Conservation (phyloP, 371 early-diverging fungal genomes). For the Lichtheimia ornata region DNA sequence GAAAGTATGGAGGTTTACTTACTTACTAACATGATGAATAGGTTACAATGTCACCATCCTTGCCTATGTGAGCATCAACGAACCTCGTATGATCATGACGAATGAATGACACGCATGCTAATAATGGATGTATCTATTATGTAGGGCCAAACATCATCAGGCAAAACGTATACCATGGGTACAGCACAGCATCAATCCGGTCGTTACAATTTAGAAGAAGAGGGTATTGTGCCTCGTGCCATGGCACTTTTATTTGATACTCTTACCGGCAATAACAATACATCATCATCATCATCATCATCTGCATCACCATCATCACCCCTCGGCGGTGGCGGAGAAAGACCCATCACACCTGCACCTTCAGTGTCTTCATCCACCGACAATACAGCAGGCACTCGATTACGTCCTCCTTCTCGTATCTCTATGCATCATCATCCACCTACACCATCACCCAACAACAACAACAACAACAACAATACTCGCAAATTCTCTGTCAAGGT, state of each 20-base stretch:
- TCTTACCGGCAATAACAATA: conserved; percentile 13
- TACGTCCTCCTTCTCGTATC: conserved; percentile 19
- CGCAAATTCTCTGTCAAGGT: conserved; percentile 54
- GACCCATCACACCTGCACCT: conserved; percentile 26
- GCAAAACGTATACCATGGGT: conserved; percentile 99
- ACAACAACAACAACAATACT: conserved; percentile 18
- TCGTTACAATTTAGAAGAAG: conserved; percentile 49
- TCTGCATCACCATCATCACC: not conserved
- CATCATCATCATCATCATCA: not conserved
- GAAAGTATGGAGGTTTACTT: not conserved
- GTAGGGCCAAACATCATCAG: conserved; percentile 88
- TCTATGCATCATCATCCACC: conserved; percentile 7
- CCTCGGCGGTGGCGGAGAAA: not conserved
- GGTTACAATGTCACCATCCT: conserved; percentile 96
- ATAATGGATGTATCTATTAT: conserved; percentile 26
- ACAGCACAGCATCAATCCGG: conserved; percentile 74
- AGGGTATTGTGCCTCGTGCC: conserved; percentile 92
- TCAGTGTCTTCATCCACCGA: conserved; percentile 21
- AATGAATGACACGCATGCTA: conserved; percentile 33
- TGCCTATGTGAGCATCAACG: conserved; percentile 81
- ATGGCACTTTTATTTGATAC: conserved; percentile 79
- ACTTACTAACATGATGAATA: conserved; percentile 14
- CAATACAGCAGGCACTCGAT: conserved; percentile 14
- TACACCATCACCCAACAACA: not conserved
- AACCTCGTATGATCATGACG: conserved; percentile 38